Conservation (phyloP, 2,329 filamentous ascomycete species). For the Neonectria faginata region DNA sequence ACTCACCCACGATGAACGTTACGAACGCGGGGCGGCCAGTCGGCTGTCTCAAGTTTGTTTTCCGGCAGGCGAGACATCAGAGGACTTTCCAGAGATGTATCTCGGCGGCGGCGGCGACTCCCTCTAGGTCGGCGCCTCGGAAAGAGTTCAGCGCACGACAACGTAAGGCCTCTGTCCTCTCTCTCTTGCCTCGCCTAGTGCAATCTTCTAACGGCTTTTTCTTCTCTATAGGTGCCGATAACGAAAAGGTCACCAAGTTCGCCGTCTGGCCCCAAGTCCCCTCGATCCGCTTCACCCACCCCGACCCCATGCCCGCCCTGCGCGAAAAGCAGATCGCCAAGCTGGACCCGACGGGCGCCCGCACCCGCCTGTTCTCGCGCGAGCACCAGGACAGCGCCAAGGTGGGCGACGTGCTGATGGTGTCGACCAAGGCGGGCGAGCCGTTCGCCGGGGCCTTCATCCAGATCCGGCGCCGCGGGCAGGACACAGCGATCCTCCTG, state of each 20-base stretch:
- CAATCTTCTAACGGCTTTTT: conserved; percentile 29
- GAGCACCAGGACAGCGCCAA: conserved; percentile 82
- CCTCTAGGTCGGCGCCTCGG: conserved; percentile 36
- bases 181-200: background rate
- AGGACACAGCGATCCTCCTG: conserved; percentile 89
- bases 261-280: conserved; percentile 67
- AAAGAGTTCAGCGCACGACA: conserved; percentile 49
- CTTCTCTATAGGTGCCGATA: conserved; percentile 48
- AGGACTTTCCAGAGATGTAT: conserved; percentile 59
- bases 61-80: conserved; percentile 69
- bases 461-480: conserved; percentile 85
- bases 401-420: conserved; percentile 90
- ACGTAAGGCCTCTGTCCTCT: conserved; percentile 46
- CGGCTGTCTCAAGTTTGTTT: conserved; percentile 74
- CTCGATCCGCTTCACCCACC: conserved; percentile 66
- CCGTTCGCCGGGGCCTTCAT: conserved; percentile 91
- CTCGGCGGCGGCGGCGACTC: conserved; percentile 50
- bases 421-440: conserved; percentile 83
- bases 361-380: conserved; percentile 83
- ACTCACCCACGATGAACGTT: conserved; percentile 66
- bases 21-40: conserved; percentile 73
- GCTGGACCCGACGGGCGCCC: conserved; percentile 87
- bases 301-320: conserved; percentile 76
- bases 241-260: conserved; percentile 55
- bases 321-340: conserved; percentile 75